Conservation (phyloP, 2,329 filamentous ascomycete species). For the Colletotrichum cordylinicola region DNA sequence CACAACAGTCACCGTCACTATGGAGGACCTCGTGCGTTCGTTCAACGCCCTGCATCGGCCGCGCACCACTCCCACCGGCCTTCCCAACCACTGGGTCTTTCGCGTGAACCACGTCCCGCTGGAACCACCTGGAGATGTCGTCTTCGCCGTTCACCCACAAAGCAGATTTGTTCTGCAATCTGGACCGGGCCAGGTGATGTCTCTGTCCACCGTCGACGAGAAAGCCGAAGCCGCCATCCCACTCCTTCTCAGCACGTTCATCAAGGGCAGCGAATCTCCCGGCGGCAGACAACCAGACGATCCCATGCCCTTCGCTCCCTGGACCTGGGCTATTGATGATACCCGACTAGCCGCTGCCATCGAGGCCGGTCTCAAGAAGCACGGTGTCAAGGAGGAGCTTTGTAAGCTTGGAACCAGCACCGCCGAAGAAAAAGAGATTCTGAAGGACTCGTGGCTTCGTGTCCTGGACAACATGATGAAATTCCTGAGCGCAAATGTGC, state of each 20-base stretch:
- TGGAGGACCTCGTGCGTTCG: neutral
- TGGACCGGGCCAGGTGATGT: neutral
- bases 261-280: neutral
- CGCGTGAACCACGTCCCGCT: neutral
- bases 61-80: neutral
- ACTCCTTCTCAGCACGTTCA: neutral
- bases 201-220: neutral
- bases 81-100: neutral
- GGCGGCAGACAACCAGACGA: neutral
- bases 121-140: neutral
- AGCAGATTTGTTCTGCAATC: neutral
- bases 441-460: neutral
- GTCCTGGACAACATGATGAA: neutral
- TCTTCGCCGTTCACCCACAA: neutral
- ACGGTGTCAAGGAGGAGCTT: neutral
- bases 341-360: neutral
- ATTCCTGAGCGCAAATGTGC: neutral
- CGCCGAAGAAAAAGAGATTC: neutral
- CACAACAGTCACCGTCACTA: neutral
- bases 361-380: neutral
- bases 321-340: neutral
- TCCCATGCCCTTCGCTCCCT: neutral
- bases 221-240: neutral
- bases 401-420: neutral
- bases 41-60: neutral